Evolutionary conservation across 345 rosid species (phyloP).

Genomic region (Dovyalis caffra): DNA sequence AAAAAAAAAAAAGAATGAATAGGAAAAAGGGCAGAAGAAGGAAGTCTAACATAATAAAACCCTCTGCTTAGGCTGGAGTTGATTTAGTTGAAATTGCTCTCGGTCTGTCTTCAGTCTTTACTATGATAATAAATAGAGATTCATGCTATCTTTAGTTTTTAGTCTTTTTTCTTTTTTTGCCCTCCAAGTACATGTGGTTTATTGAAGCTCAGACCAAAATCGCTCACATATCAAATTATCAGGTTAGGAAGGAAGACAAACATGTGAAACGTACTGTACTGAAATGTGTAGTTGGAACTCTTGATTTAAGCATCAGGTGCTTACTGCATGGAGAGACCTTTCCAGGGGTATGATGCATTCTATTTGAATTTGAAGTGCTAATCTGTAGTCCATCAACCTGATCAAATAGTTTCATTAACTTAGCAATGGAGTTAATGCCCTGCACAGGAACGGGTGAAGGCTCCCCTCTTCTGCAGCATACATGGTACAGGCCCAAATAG

Average conservation of each 20-base stretch:
- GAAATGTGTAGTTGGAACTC: constrained; percentile 90
- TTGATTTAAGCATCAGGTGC: constrained; percentile 63
- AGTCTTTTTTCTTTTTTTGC: background rate
- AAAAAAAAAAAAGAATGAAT: background rate
- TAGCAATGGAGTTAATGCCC: constrained; percentile 17
- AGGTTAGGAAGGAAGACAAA: constrained; percentile 67
- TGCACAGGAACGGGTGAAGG: constrained; percentile 59
- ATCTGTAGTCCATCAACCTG: background rate
- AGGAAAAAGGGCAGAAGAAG: too few relatives aligned
- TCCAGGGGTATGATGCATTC: constrained; percentile 60
- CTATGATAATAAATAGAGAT: constrained; percentile 3
- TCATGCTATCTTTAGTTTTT: background rate
- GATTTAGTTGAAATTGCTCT: background rate
- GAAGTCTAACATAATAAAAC: background rate
- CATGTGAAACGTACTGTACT: constrained; percentile 56
- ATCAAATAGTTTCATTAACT: background rate
- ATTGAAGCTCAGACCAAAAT: constrained; percentile 1
- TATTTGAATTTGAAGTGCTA: constrained; percentile 12
- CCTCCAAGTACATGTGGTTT: background rate
- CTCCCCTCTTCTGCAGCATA: constrained; percentile 49
- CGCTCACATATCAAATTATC: constrained; percentile 18
- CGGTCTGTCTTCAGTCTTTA: constrained; percentile 4
- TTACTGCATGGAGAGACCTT: constrained; percentile 74
- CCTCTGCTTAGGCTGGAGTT: background rate
- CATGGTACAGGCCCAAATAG: constrained; percentile 40